Evolutionary conservation across 352 stramenopile genomes (phyloP), one percentile per base, ranked within the genome.

Genomic region (Phytophthora nicotianae): DNA sequence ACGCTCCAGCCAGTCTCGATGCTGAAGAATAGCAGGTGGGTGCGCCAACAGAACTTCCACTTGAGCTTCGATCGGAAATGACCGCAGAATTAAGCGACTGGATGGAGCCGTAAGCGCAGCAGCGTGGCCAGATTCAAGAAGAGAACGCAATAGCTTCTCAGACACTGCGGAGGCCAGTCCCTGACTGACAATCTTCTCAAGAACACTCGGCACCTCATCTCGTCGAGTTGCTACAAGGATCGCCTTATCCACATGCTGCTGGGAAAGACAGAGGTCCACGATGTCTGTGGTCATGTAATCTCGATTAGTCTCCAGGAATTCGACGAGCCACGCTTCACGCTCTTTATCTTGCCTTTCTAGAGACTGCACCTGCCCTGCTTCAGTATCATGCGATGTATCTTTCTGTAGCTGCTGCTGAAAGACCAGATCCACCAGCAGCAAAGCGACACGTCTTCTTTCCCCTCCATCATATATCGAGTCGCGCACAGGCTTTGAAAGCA

Each of bases 1-100:
- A 1, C 84, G 79, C 16, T 85, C 21, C 10, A 95, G 49, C 84
- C 84, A 95, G 43, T 92, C 84, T 27, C 86, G 83, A 54, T 93
- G 86, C 32, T 77, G 62, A 45, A 92, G 54, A 40, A 95, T 71
- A 21, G 75, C 62, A 19, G 70, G 54, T 0, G 76, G 65, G 32
- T 76, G 35, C 13, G 75, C 70, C 21, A 91, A 47, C 43, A 92
- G 59, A 20, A 91, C 64, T 33, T 89, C 50, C 13, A 86, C 60
- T 57, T 95, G 83, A 41, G 71, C 35, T 14, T 83, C 65, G 3
- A 84, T 52, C 2, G 75, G 57, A 13, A 92, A 75, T 9, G 77
- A 65, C 9, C 85, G 73, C 17, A 92, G 51, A 17, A 92, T 67
- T 20, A 89, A 43, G 13, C 84, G 84, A 58, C 65, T 79, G 8